Percentiles rank a stretch among this genome's conserved stretches.
phyloP scores from a whole-genome alignment of 345 rosid species.

The Gossypium thurberi region DNA sequence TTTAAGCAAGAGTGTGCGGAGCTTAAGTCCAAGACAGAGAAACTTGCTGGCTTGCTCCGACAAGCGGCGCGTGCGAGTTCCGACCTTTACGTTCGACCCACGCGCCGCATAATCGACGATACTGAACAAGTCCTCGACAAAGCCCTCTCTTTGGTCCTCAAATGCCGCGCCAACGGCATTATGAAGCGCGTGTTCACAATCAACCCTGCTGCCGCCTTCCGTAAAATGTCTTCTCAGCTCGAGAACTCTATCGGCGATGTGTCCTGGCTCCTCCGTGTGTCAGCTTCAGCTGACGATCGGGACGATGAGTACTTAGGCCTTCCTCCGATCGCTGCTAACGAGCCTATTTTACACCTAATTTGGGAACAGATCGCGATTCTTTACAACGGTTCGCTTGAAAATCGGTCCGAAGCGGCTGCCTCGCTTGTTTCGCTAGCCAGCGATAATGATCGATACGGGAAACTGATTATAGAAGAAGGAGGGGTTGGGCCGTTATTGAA shows the following conservation, averaged over 20 bases:
- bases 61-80: slow-evolving; percentile 90
- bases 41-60: slow-evolving; percentile 68
- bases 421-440: slow-evolving; percentile 75
- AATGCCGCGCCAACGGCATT: slow-evolving; percentile 69
- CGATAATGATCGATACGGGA: slow-evolving; percentile 78
- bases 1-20: slow-evolving; percentile 80
- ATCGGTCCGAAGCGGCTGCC: slow-evolving; percentile 77
- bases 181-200: slow-evolving; percentile 80
- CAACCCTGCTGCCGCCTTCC: slow-evolving; percentile 73
- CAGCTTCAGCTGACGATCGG: slow-evolving; percentile 64
- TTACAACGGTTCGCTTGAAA: slow-evolving; percentile 55
- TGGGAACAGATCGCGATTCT: slow-evolving; percentile 95
- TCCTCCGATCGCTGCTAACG: slow-evolving; percentile 94
- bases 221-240: slow-evolving; percentile 66
- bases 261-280: slow-evolving; percentile 90
- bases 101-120: slow-evolving; percentile 84
- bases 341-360: slow-evolving; percentile 75
- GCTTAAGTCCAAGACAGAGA: slow-evolving; percentile 75
- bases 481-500: slow-evolving; percentile 72
- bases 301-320: slow-evolving; percentile 70
- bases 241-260: slow-evolving; percentile 92
- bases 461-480: slow-evolving; percentile 82
- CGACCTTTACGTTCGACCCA: slow-evolving; percentile 90
- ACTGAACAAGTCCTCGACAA: slow-evolving; percentile 82
- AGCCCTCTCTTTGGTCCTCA: slow-evolving; percentile 58